Base-by-base conservation (phyloP, 352 stramenopile genomes). In the Phytopythium oedochilum region DNA sequence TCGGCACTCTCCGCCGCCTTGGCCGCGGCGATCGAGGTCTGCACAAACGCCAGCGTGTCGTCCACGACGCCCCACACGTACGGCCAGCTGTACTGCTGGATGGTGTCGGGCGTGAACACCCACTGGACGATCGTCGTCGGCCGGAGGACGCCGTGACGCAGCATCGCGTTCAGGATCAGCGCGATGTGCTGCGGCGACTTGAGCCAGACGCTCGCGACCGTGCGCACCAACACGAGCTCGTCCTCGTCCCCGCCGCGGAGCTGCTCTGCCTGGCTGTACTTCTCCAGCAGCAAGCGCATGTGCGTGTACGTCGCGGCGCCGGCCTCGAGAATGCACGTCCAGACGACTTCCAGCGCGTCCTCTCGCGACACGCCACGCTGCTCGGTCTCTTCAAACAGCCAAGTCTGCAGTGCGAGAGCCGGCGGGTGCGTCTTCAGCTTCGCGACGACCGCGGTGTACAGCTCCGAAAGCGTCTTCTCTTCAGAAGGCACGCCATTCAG, bases 31-130 rank as follows among this genome's bases (percentile, higher is more conserved):
- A 84, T 82, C 23, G 58, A 56, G 11, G 70, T 64, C 49, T 83
- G 66, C 31, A 88, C 54, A 28, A 86, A 86, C 25, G 61, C 67
- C 26, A 94, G 42, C 23, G 84, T 89, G 38, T 89, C 80, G 51
- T 88, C 69, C 34, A 91, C 51, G 43, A 94, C 91, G 6, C 75
- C 77, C 84, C 84, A 94, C 44, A 94, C 78, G 57, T 94, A 94
- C 34, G 83, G 84, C 84, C 84, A 94, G 65, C 84, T 92, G 66
- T 92, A 94, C 58, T 94, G 84, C 68, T 92, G 84, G 20, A 92
- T 73, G 5, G 81, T 80, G 45, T 94, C 84, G 6, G 78, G 53
- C 10, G 78, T 90, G 63, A 92, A 90, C 22, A 92, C 70, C 84
- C 84, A 94, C 57, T 75, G 78, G 9, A 78, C 68, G 38, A 94